Percentiles rank a stretch among this genome's conserved stretches.
phyloP scores from a whole-genome alignment of 1,139 yeast genomes.

The Suhomyces chickasaworum region DNA sequence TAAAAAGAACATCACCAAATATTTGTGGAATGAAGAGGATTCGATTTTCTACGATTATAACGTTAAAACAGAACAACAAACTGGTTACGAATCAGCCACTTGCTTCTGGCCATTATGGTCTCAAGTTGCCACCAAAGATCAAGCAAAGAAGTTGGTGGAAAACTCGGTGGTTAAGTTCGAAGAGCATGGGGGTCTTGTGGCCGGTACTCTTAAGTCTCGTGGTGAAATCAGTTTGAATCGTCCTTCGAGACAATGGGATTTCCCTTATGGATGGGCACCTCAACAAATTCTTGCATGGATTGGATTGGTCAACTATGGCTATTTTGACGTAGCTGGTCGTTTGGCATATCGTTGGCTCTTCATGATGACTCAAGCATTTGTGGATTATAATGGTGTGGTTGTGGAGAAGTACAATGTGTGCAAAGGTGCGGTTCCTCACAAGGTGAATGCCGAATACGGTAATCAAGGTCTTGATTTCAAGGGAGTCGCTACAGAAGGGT shows the following conservation, averaged over 20 bases:
- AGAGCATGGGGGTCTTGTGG: slow-evolving; percentile 84
- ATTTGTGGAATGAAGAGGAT: slow-evolving; percentile 81
- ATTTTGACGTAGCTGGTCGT: slow-evolving; percentile 63
- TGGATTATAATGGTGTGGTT: slow-evolving; percentile 91
- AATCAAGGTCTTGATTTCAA: slow-evolving; percentile 92
- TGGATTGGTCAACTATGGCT: slow-evolving; percentile 78
- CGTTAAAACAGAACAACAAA: slow-evolving; percentile 55
- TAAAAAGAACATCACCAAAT: slow-evolving; percentile 59
- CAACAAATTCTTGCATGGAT: slow-evolving; percentile 96
- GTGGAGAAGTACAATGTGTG: slow-evolving; percentile 96
- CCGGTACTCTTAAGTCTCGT: slow-evolving; percentile 78
- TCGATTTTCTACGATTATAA: slow-evolving; percentile 88
- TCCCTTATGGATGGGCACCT: slow-evolving; percentile 98
- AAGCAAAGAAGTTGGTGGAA: slow-evolving; percentile 65
- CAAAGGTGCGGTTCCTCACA: slow-evolving; percentile 79
- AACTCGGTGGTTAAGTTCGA: slow-evolving; percentile 73
- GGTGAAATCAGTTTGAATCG: slow-evolving; percentile 70
- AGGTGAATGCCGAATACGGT: slow-evolving; percentile 95
- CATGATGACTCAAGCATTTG: slow-evolving; percentile 89
- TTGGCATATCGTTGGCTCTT: slow-evolving; percentile 85
- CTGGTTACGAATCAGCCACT: slow-evolving; percentile 83
- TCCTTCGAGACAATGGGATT: slow-evolving; percentile 97
- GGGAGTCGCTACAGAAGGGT: slow-evolving; percentile 95
- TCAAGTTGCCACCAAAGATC: slow-evolving; percentile 67
- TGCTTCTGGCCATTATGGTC: slow-evolving; percentile 95